A percentile compares a stretch with the other conserved stretches of the same genome.
Evolutionary conservation across 148 eudicot species (phyloP).

Genomic region (Rhododendron griersonianum): DNA sequence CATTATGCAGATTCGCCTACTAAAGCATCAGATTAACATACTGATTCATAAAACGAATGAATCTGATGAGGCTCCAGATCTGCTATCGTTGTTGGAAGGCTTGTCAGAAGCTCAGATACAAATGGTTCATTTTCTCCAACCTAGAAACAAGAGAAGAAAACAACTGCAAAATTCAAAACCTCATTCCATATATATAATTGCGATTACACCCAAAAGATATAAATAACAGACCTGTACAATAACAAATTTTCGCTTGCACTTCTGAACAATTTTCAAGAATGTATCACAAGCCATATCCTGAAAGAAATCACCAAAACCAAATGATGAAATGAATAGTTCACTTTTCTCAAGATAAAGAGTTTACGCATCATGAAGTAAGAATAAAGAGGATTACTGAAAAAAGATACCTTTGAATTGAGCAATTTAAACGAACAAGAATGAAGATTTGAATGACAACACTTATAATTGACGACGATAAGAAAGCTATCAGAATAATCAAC

Average conservation of each 20-base stretch:
- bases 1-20: background rate
- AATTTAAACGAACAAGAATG: background rate
- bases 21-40: conserved; percentile 30
- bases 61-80: conserved; percentile 95
- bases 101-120: conserved; percentile 92
- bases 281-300: conserved; percentile 99
- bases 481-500: background rate
- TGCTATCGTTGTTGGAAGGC: conserved; percentile 77
- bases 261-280: conserved; percentile 94
- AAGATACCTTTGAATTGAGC: background rate
- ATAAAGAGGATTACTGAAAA: background rate
- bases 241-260: conserved; percentile 97
- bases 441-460: background rate
- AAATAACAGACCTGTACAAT: conserved; percentile 56
- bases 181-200: background rate
- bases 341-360: background rate
- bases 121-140: conserved; percentile 97
- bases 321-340: background rate
- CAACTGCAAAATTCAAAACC: background rate
- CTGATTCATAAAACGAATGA: conserved; percentile 94
- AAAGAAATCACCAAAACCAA: conserved; percentile 2
- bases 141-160: conserved; percentile 30
- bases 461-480: background rate
- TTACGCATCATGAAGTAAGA: background rate
- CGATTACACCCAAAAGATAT: background rate